phyloP scores from a whole-genome alignment of 345 rosid genomes.

The Salix exigua region DNA sequence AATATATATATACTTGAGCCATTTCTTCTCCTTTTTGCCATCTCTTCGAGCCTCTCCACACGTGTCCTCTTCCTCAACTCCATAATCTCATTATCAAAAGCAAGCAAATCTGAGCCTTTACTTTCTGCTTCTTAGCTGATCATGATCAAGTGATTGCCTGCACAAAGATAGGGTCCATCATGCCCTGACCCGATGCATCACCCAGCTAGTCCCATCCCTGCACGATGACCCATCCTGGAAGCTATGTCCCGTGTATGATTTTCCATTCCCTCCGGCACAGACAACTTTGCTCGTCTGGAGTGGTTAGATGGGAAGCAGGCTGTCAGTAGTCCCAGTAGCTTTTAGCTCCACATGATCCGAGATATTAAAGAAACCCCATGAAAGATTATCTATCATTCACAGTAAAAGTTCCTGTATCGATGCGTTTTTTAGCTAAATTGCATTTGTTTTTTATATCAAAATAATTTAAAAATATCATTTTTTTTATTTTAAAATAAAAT shows the following conservation, averaged over 20 bases:
- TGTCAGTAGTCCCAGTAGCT: constrained; percentile 50
- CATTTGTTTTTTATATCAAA: no score
- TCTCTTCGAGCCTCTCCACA: constrained; percentile 66
- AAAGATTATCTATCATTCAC: not conserved
- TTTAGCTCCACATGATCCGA: constrained; percentile 48
- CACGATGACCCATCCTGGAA: constrained; percentile 92
- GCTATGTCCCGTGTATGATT: constrained; percentile 93
- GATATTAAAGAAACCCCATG: not conserved
- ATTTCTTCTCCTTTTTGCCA: constrained; percentile 79
- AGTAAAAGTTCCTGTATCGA: constrained; percentile 11
- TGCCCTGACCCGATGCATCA: constrained; percentile 84
- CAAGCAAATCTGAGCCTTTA: constrained; percentile 56
- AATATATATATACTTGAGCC: constrained; percentile 47
- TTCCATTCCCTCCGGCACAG: constrained; percentile 74
- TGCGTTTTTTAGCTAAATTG: not conserved
- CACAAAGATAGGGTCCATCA: constrained; percentile 71
- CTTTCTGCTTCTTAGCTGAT: constrained; percentile 37
- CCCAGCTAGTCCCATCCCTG: constrained; percentile 89
- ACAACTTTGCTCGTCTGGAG: constrained; percentile 40
- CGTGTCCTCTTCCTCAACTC: constrained; percentile 50
- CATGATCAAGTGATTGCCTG: constrained; percentile 82
- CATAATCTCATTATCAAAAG: constrained; percentile 67
- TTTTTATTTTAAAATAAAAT: no score
- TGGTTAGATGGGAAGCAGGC: constrained; percentile 57
- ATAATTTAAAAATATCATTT: no score